Evolutionary conservation across 139 green algal species (phyloP), one percentile per base, ranked within the genome.

Genomic region (Raphidocelis subcapitata): DNA sequence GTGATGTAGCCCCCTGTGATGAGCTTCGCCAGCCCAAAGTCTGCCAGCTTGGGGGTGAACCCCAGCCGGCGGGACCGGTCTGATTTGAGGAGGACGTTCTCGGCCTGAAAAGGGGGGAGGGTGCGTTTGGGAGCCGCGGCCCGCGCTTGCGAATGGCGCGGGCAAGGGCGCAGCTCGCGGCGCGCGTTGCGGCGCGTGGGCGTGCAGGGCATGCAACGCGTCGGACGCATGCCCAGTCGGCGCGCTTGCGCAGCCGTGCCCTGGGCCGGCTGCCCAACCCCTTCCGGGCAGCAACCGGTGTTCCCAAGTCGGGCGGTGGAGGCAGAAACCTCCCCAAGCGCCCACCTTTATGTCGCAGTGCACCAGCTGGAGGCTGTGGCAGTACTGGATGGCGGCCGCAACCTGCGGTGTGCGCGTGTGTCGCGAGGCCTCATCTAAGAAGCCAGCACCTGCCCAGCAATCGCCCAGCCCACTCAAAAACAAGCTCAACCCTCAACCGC

Each of bases 21-120:
- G 64, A 85, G 61, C 76, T 88, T 88, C 60, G 76, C 79, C 69
- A 88, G 66, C 18, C 83, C 83, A 71, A 88, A 88, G 73, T 88
- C 83, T 20, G 71, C 79, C 18, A 88, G 83, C 79, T 88, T 88
- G 60, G 76, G 24, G 4, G 28, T 3, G 26, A 62, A 72, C 5
- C 65, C 65, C 44, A 60, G 24, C 12, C 37, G 37, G 65, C 46
- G 35, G 55, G 70, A 75, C 21, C 64, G 31, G 56, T 85, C 79
- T 47, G 54, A 74, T 47, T 81, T 54, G 33, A 66, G 33, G 5
- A 75, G 12, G 3, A 75, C 63, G 41, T 55, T 33, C 4, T 41
- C 55, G n/a, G n/a, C n/a, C n/a, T n/a, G n/a, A n/a, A n/a, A n/a
- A n/a, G n/a, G n/a, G n/a, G n/a, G n/a, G n/a, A n/a, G n/a, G n/a